Base-by-base conservation (phyloP, 164 flowering plant genomes). In the Aristolochia fimbriata region DNA sequence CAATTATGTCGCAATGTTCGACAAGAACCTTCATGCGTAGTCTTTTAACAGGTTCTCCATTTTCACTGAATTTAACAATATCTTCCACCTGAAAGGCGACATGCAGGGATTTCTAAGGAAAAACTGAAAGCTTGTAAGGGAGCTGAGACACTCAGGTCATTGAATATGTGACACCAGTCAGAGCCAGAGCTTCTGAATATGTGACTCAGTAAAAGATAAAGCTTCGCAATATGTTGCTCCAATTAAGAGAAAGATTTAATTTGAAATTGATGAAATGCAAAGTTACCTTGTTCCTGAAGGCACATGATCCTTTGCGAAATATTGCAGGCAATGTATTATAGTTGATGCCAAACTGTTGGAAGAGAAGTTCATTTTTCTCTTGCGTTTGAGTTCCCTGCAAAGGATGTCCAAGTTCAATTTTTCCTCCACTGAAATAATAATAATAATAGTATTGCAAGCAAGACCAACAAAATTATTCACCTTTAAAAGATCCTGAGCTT, bases 261-360 rank as follows among this genome's bases (percentile, higher is more conserved):
- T 58, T 22, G 31, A 58, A 37, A 37, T 54, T 45, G 14, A 23
- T 19, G 24, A 8, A 15, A 58, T 16, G 17, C 49, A 48, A 64
- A 51, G 27, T 30, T 57, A 77, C 81, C 79, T 76, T 68, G 15
- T 77, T 74, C 74, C 82, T 65, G 68, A 77, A 86, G 37, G 79
- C 79, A 31, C 78, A 85, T 41, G 96, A 86, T 51, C 97, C 96
- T 59, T 60, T 74, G 47, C 92, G 81, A 59, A 84, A 88, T 68
- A 91, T 85, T 20, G 62, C 63, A 4, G 84, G 84, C 43, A 82
- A 72, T 14, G 43, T 51, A 22, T 65, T 67, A 74, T 86, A 88
- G 55, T 78, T 74, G 37, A 82, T 78, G 22, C 76, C 74, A 49
- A 83, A 78, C 55, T 73, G 69, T 63, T 72, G 65, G 46, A 51